These are phyloP conservation scores for Trichoderma cornu-damae DNA, from an alignment of 2,329 filamentous ascomycete genomes.

Conservation along the genomic window DNA sequence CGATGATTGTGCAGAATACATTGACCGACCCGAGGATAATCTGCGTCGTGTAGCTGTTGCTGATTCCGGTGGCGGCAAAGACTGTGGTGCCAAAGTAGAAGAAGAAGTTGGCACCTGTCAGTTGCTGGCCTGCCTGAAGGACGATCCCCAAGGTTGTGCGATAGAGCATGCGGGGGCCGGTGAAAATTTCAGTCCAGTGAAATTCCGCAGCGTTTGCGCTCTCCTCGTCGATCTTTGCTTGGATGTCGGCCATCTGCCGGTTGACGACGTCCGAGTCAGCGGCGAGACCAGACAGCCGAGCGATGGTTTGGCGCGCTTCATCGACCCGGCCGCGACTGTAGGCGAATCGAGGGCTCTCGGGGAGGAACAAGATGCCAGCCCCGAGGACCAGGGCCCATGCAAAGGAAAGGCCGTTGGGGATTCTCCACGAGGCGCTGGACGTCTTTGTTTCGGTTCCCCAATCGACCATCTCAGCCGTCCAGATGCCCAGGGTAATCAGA, in stretches of 20 bases:
- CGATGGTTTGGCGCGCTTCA: constrained; percentile 10
- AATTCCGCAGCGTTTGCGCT: background rate
- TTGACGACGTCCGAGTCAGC: background rate
- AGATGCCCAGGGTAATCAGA: constrained; percentile 13
- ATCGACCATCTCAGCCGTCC: constrained; percentile 14
- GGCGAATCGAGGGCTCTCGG: constrained; percentile 9
- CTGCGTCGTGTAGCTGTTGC: constrained; percentile 14
- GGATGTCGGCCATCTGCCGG: constrained; percentile 9
- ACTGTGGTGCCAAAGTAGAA: constrained; percentile 13
- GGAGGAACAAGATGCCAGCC: constrained; percentile 2
- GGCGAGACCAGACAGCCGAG: background rate
- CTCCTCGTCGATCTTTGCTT: constrained; percentile 12
- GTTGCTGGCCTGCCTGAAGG: constrained; percentile 3
- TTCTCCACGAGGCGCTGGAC: constrained; percentile 6
- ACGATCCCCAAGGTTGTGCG: constrained; percentile 3
- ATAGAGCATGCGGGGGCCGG: constrained; percentile 8
- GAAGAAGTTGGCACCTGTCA: constrained; percentile 15
- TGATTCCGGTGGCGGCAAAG: constrained; percentile 13
- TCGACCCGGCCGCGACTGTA: constrained; percentile 5
- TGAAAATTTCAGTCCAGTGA: constrained; percentile 9
- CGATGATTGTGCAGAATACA: constrained; percentile 8
- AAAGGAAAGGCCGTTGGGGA: constrained; percentile 10
- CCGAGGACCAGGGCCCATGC: constrained; percentile 11
- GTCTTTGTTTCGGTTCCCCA: constrained; percentile 10
- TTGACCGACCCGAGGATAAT: constrained; percentile 13